Percentiles rank a stretch among this genome's conserved stretches.
phyloP scores from a whole-genome alignment of 257 asterid species.

The Solanum appendiculatum region DNA sequence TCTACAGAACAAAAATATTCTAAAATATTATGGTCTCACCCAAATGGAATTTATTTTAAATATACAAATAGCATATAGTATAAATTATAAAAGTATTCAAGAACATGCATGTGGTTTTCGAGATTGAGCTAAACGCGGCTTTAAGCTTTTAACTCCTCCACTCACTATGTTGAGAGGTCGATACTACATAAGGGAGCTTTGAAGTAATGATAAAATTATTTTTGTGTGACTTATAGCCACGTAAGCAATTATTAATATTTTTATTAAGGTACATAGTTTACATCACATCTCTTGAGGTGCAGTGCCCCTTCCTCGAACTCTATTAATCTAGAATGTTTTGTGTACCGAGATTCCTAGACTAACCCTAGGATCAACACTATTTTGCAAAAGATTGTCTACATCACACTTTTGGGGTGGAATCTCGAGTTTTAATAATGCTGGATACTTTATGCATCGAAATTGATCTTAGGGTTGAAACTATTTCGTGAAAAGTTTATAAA shows the following conservation, averaged over 20 bases:
- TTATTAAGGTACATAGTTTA: neutral
- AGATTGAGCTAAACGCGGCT: neutral
- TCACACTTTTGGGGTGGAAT: too few relatives aligned
- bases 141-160: neutral
- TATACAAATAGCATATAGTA: neutral
- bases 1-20: neutral
- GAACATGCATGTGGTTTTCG: neutral
- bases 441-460: neutral
- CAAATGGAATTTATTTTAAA: neutral
- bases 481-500: neutral
- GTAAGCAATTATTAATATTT: too few relatives aligned
- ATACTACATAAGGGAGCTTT: neutral
- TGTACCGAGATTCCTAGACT: neutral
- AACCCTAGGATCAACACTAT: neutral
- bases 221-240: neutral
- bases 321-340: accelerated
- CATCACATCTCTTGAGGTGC: neutral
- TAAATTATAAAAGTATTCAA: neutral
- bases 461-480: neutral
- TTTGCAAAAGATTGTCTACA: neutral
- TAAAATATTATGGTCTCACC: neutral
- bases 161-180: neutral
- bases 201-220: neutral
- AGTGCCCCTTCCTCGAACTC: neutral
- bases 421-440: accelerated